Evolutionary conservation across 2,329 filamentous ascomycete species (phyloP), one percentile per base, ranked within the genome.

Genomic region (Pseudogymnoascus sp.): DNA sequence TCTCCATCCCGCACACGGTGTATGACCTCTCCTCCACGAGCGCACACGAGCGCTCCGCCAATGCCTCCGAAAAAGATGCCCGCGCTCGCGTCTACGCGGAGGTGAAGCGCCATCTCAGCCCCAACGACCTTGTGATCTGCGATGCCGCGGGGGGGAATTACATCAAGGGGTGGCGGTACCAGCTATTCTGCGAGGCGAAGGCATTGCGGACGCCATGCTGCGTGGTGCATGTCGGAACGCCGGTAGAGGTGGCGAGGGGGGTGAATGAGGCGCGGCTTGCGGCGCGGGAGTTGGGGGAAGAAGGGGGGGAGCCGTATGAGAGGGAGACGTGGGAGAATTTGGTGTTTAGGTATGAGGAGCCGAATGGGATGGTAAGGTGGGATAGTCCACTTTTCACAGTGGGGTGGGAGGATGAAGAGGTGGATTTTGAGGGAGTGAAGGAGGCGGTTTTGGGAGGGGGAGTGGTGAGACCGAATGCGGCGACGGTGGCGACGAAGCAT

Each of bases 91-190:
- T 90, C 60, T 90, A 88, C 71, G 89, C 82, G 62, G 88, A 89
- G 62, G 86, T 92, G 48, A 92, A 92, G 77, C 80, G 89, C 41
- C 80, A 85, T 56, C 78, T 95, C 28, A 84, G 81, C 62, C 81
- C 84, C 60, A 83, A 83, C 67, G 86, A 90, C 68, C 84, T 95
- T 61, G 88, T 94, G 58, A 82, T 95, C 52, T 82, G 90, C 13
- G 89, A 95, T 70, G 60, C 58, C 0, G 60, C 60, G 10, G 84
- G 85, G 1, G 75, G 89, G 62, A 94, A 94, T 73, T 95, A 94
- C 74, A 95, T 95, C 75, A 94, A 94, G 72, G 90, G 89, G 35
- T 94, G 89, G 82, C 80, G 90, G 56, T 95, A 95, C 71, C 89
- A 95, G 76, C 77, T 95, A 19, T 87, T 86, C 72, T 92, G 89